These are phyloP conservation scores for Pythium rishiriense DNA, from an alignment of 352 stramenopile species.

Conservation along the genomic window DNA sequence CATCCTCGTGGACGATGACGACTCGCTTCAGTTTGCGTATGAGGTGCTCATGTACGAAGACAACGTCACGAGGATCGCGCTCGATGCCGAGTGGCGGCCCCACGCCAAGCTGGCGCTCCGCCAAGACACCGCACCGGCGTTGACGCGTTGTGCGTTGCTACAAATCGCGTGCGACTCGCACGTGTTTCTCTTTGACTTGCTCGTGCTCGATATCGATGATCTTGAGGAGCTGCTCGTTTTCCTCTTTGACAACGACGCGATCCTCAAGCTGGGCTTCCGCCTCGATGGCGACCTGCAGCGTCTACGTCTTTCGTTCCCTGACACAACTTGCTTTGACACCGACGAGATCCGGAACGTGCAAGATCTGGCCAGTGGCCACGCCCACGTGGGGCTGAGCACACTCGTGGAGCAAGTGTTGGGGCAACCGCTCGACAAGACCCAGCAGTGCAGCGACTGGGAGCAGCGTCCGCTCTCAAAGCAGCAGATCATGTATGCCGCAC, in stretches of 20 bases:
- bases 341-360: slow-evolving; percentile 59
- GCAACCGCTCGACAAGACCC: slow-evolving; percentile 55
- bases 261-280: slow-evolving; percentile 68
- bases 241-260: slow-evolving; percentile 45
- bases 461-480: slow-evolving; percentile 49
- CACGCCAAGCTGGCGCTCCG: background rate
- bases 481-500: slow-evolving; percentile 68
- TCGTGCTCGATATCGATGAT: slow-evolving; percentile 45
- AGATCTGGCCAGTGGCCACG: slow-evolving; percentile 46
- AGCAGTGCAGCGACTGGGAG: slow-evolving; percentile 80
- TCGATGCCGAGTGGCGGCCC: slow-evolving; percentile 71
- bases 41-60: slow-evolving; percentile 45
- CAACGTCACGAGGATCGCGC: slow-evolving; percentile 39
- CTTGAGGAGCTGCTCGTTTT: slow-evolving; percentile 57
- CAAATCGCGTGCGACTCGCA: slow-evolving; percentile 61
- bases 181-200: slow-evolving; percentile 68
- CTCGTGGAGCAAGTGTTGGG: slow-evolving; percentile 54
- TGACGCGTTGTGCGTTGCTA: slow-evolving; percentile 64
- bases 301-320: slow-evolving; percentile 60
- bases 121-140: slow-evolving; percentile 11
- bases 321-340: slow-evolving; percentile 38
- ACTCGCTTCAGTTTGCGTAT: slow-evolving; percentile 46
- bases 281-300: slow-evolving; percentile 66
- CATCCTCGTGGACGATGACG: slow-evolving; percentile 59
- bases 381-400: slow-evolving; percentile 40